Conservation (phyloP, 1,139 yeast genomes). For the Yarrowia galli region DNA sequence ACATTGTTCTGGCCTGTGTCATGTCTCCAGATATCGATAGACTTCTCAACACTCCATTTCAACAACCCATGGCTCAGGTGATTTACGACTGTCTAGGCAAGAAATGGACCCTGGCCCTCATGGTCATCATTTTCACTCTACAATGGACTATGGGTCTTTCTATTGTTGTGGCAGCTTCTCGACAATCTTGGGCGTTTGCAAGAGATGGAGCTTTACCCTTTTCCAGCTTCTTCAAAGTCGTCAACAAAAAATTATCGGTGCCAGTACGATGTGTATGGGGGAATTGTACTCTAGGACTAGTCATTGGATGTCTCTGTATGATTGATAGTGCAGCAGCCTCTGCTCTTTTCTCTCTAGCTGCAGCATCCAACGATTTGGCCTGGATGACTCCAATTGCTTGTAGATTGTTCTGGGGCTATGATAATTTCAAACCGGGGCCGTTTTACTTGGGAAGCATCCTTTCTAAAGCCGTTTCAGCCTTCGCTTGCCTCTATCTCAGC, state of each 20-base stretch:
- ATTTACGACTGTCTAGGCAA: no score
- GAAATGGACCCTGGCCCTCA: no score
- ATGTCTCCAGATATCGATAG: no score
- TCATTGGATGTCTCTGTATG: no score
- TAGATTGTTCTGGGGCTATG: slow-evolving; percentile 3
- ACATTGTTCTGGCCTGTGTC: no score
- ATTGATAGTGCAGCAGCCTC: slow-evolving; percentile 11
- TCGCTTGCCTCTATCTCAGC: not conserved
- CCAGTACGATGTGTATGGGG: not conserved
- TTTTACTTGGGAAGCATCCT: not conserved
- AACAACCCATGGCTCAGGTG: no score
- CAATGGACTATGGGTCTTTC: slow-evolving; percentile 18
- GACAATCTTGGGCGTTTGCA: slow-evolving; percentile 4
- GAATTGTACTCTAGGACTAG: no score
- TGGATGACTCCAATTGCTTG: slow-evolving; percentile 1
- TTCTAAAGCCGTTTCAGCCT: not conserved
- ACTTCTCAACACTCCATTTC: no score
- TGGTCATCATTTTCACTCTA: no score
- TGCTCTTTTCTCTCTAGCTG: no score
- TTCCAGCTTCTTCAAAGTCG: not conserved
- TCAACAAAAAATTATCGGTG: not conserved
- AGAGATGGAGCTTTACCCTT: slow-evolving; percentile 14
- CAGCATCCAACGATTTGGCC: no score
- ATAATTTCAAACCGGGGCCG: not conserved
- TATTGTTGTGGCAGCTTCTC: no score